Evolutionary conservation across 2,329 filamentous ascomycete species (phyloP), one percentile per base, ranked within the genome.

Genomic region (Chaetomiaceae sp.): DNA sequence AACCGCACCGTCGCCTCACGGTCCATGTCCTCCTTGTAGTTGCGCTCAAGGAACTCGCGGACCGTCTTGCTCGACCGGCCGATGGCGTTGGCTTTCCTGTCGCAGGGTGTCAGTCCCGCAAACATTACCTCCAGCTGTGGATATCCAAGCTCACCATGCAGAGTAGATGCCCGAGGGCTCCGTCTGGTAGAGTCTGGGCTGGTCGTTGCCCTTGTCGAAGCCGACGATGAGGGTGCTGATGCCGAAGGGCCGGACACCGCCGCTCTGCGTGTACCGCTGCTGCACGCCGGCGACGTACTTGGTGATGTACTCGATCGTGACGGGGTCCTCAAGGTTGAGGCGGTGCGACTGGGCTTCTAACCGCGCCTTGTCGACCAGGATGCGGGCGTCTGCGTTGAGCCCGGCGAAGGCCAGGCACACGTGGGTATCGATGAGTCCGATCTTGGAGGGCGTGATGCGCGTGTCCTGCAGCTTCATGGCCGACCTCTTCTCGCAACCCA

Each of bases 401-500:
- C 93, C 93, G 57, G 93, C 93, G 64, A 99, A 99, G 59, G 93
- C 93, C 60, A 99, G 87, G 68, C 91, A 95, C 65, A 96, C 91
- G 73, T 99, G 93, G 66, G 85, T 88, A 71, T 99, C 93, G 66
- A 99, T 83, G 59, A 96, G 83, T 63, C 91, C 90, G 71, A 99
- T 96, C 80, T 99, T 99, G 62, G 93, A 97, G 12, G 93, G 93
- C 25, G 93, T 99, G 72, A 99, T 99, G 69, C 93, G 87, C 52
- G 95, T 99, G 73, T 99, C 93, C 79, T 99, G 93, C 55, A 99
- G 84, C 76, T 99, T 99, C 87, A 99, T 96, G 30, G 93, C 93
- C 47, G 93, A 97, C 63, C 92, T 85, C 81, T 99, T 99, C 76
- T 99, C 93, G 73, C 93, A 99, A 64, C 93, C 93, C 44, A 99